Conservation (phyloP, 108 stramenopile genomes). For the Pseudonitzschia multistriata region DNA sequence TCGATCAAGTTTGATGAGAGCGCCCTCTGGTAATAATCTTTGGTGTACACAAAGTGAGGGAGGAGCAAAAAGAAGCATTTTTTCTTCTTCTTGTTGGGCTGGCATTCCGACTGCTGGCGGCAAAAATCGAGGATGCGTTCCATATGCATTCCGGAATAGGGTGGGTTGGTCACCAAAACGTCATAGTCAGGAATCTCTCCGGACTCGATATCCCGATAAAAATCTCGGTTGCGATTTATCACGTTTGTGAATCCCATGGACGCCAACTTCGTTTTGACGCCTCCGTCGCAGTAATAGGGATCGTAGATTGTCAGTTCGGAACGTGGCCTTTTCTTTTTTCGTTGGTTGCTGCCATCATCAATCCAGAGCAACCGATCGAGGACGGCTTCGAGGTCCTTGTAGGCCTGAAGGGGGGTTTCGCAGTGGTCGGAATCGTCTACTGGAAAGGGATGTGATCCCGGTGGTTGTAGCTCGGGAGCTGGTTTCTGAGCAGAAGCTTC, state of each 20-base stretch:
- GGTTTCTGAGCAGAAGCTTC: not conserved
- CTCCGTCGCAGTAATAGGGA: slow-evolving; percentile 86
- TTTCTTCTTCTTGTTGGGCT: not conserved
- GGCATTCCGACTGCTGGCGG: not conserved
- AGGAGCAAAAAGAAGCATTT: slow-evolving; percentile 35
- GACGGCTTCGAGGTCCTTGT: slow-evolving; percentile 55
- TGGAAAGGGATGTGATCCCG: slow-evolving; percentile 18
- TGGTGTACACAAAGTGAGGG: slow-evolving; percentile 41
- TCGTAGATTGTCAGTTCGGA: slow-evolving; percentile 68
- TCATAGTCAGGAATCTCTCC: slow-evolving; percentile 53
- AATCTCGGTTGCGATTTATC: slow-evolving; percentile 36
- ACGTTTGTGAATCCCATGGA: slow-evolving; percentile 64
- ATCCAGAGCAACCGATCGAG: slow-evolving; percentile 32
- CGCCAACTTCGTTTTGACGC: slow-evolving; percentile 41
- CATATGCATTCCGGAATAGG: slow-evolving; percentile 77
- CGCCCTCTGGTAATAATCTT: slow-evolving; percentile 18
- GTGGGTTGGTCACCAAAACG: slow-evolving; percentile 86
- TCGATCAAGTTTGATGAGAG: not conserved
- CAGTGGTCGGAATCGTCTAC: slow-evolving; percentile 67
- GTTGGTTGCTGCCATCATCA: not conserved
- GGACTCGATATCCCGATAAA: slow-evolving; percentile 44
- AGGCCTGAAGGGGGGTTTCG: slow-evolving; percentile 73
- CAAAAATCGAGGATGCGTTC: slow-evolving; percentile 50
- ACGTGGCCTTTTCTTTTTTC: slow-evolving; percentile 36
- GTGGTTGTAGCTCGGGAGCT: not conserved